phyloP scores from a whole-genome alignment of 306 rosid genomes.

The Clitoria ternatea region DNA sequence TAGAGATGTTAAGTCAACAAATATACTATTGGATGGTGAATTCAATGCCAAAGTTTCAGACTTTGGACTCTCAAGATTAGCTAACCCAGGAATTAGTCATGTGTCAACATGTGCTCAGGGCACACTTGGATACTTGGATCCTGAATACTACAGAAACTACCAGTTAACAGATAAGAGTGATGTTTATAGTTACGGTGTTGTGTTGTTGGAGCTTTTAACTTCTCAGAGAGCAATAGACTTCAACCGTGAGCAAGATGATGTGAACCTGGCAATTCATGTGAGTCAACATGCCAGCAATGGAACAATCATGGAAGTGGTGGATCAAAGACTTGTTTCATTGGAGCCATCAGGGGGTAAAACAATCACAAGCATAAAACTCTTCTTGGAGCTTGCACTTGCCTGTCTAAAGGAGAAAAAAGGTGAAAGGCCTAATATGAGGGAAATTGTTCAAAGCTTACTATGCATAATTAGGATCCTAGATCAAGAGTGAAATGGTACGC shows the following conservation, averaged over 20 bases:
- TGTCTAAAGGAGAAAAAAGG: slow-evolving; percentile 78
- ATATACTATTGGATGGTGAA: slow-evolving; percentile 66
- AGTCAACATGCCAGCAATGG: slow-evolving; percentile 48
- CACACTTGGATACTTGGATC: slow-evolving; percentile 89
- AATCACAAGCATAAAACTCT: slow-evolving; percentile 48
- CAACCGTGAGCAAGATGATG: slow-evolving; percentile 65
- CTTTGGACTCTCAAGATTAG: slow-evolving; percentile 92
- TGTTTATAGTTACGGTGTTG: slow-evolving; percentile 91
- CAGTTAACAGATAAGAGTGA: slow-evolving; percentile 93
- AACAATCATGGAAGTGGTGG: slow-evolving; percentile 51
- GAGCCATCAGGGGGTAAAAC: slow-evolving; percentile 29
- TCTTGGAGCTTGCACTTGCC: slow-evolving; percentile 71
- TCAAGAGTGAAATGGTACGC: slow-evolving; percentile 26
- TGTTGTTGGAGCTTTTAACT: slow-evolving; percentile 80
- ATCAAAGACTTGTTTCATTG: slow-evolving; percentile 44
- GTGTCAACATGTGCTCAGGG: slow-evolving; percentile 99
- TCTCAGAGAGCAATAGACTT: slow-evolving; percentile 87
- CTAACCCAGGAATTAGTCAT: slow-evolving; percentile 82
- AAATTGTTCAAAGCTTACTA: slow-evolving; percentile 60
- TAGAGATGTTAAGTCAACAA: slow-evolving; percentile 95
- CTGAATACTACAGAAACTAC: slow-evolving; percentile 84
- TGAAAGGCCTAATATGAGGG: slow-evolving; percentile 86
- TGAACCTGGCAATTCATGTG: slow-evolving; percentile 67
- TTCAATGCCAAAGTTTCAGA: slow-evolving; percentile 81
- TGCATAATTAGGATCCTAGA: slow-evolving; percentile 46